Evolutionary conservation across 148 eudicot genomes (phyloP), one percentile per base, ranked within the genome.

Genomic region (Camellia granthamiana): DNA sequence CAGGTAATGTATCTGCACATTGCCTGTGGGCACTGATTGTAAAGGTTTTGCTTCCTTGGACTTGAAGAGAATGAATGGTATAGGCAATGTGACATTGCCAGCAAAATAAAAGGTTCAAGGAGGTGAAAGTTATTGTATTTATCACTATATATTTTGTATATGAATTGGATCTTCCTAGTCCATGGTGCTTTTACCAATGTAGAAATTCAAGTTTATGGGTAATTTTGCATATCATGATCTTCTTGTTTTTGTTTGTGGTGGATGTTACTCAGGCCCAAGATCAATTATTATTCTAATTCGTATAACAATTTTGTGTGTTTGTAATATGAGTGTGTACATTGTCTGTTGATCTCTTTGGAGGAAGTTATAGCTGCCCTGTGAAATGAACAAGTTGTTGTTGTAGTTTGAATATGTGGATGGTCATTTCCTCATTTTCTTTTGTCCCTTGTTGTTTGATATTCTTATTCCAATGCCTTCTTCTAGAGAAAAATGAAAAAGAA

Each of bases 121-220:
- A 77, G 71, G 77, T 63, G 38, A 72, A 59, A 54, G 69, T 46
- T 78, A 59, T 72, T 72, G 77, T 55, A 62, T 42, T 62, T 77
- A 30, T 62, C 10, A 5, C 46, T 4, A 21, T 21, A 21, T 54
- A 23, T 23, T 30, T 75, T 75, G 65, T 75, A 56, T 18, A 75
- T 47, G 82, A 44, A 56, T 66, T 74, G 82, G 81, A 83, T 79
- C 18, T 75, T 63, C 63, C 30, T 15, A 12, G 85, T 83, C 76
- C 82, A 74, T 67, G 81, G 2, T 74, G 68, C 52, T 59, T 42
- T 59, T 68, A 54, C 76, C 54, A 58, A 7, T 72, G 46, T 77
- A 44, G 58, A 64, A 8, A 49, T 72, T 77, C 60, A n/a, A 41
- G 18, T 23, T 75, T 68, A 0, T 7, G 69, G 61, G 78, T 56